Conservation (phyloP, 2,329 filamentous ascomycete species). For the Botrytis pseudocinerea region DNA sequence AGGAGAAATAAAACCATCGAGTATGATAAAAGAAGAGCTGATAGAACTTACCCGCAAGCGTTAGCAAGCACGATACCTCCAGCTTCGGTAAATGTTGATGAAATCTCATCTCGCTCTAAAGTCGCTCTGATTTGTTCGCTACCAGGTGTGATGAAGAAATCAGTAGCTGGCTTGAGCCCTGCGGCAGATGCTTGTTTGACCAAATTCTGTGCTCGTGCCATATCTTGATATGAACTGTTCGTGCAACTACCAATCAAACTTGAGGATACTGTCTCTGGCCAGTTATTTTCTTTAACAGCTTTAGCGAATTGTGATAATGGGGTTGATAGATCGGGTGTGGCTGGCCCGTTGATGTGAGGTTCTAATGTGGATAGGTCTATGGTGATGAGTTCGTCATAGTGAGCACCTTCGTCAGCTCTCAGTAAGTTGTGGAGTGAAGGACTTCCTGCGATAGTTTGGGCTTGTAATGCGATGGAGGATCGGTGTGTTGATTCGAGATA, state of each 20-base stretch:
- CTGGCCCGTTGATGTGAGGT: constrained; percentile 95
- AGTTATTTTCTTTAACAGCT: constrained; percentile 78
- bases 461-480: constrained; percentile 44
- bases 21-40: background rate
- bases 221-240: constrained; percentile 98
- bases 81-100: constrained; percentile 80
- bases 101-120: constrained; percentile 82
- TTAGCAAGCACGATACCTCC: constrained; percentile 91
- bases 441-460: constrained; percentile 37
- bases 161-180: constrained; percentile 84
- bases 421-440: constrained; percentile 61
- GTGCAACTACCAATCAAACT: constrained; percentile 97
- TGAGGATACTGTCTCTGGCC: constrained; percentile 88
- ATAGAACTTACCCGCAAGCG: constrained; percentile 65
- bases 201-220: constrained; percentile 91
- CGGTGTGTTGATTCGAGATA: constrained; percentile 87
- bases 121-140: constrained; percentile 97
- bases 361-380: constrained; percentile 90
- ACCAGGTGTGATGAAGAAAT: constrained; percentile 95
- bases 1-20: no score
- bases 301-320: constrained; percentile 88
- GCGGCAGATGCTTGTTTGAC: constrained; percentile 87
- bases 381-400: constrained; percentile 88
- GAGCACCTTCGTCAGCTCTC: constrained; percentile 73
- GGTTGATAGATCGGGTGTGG: constrained; percentile 92